Evolutionary conservation across 148 eudicot genomes (phyloP).

Genomic region (Rhododendron mucronatum): DNA sequence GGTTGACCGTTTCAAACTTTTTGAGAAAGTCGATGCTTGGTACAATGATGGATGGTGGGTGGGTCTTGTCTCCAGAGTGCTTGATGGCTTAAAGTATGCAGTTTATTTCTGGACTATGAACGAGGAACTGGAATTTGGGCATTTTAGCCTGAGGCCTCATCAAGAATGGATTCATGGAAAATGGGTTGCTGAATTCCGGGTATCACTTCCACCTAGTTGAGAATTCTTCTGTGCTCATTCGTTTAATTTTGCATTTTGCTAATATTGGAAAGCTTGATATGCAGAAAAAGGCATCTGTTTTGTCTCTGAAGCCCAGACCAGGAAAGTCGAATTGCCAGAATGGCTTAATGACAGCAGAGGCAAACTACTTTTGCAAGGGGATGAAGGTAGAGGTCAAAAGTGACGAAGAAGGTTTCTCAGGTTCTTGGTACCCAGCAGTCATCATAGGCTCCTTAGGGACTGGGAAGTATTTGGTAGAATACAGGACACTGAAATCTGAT

Average conservation of each 20-base stretch:
- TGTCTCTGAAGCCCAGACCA: conserved; percentile 22
- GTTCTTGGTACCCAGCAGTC: conserved; percentile 43
- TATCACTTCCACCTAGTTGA: conserved; percentile 8
- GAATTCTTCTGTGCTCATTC: not conserved
- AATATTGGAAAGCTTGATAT: conserved; percentile 12
- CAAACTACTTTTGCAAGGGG: conserved; percentile 13
- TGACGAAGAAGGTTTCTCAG: conserved; percentile 23
- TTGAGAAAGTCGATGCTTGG: conserved; percentile 64
- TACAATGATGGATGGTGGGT: conserved; percentile 69
- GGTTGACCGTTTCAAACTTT: conserved; percentile 30
- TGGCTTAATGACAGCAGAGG: not conserved
- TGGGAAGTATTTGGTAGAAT: conserved; percentile 36
- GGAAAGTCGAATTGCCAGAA: conserved; percentile 16
- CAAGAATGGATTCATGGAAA: conserved; percentile 56
- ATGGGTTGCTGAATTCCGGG: conserved; percentile 38
- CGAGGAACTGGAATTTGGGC: conserved; percentile 41
- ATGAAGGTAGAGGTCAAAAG: conserved; percentile 35
- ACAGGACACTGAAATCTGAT: conserved; percentile 30
- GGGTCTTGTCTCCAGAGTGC: conserved; percentile 42
- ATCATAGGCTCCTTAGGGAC: conserved; percentile 14
- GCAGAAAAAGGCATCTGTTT: conserved; percentile 23
- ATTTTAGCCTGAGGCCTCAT: conserved; percentile 46
- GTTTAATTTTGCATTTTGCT: not conserved
- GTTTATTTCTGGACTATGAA: conserved; percentile 50
- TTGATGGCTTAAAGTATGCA: conserved; percentile 28